phyloP scores from a whole-genome alignment of 805 yeast species.

The Spathaspora hagerdaliae region DNA sequence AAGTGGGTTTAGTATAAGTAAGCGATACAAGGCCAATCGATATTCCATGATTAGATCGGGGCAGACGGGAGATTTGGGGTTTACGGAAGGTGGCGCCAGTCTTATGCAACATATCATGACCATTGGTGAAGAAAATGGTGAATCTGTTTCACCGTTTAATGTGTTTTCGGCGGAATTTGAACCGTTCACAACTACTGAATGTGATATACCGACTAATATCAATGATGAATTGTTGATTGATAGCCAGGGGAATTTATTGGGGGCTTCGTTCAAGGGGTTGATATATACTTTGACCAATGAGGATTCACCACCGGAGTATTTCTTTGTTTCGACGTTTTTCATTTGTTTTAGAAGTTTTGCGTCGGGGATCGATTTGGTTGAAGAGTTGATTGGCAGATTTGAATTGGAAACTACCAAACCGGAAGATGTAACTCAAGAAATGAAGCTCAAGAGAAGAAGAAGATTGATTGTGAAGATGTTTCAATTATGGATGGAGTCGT shows the following conservation, averaged over 20 bases:
- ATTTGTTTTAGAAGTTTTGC: constrained; percentile 73
- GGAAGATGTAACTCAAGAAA: constrained; percentile 10
- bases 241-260: constrained; percentile 50
- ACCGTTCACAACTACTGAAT: constrained; percentile 20
- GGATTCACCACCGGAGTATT: constrained; percentile 56
- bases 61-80: constrained; percentile 43
- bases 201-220: constrained; percentile 12
- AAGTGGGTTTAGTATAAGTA: constrained; percentile 2
- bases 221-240: constrained; percentile 50
- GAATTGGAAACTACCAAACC: constrained; percentile 39
- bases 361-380: constrained; percentile 60
- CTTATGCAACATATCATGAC: constrained; percentile 33
- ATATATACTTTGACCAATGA: constrained; percentile 68
- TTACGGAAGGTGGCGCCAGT: constrained; percentile 47
- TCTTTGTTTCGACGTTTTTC: constrained; percentile 70
- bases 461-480: constrained; percentile 64
- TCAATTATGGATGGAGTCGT: constrained; percentile 85
- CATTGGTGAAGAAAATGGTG: constrained; percentile 12
- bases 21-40: constrained; percentile 30
- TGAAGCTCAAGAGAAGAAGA: constrained; percentile 53
- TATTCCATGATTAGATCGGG: constrained; percentile 52
- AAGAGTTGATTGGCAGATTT: constrained; percentile 62
- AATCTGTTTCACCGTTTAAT: constrained; percentile 21
- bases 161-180: constrained; percentile 33
- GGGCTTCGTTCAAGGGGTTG: constrained; percentile 69